Percentiles rank a stretch among this genome's conserved stretches.
These are phyloP conservation scores for Bolboschoenoplectus hybrid DNA, from an alignment of 202 grass and related monocot genomes.

Conservation along the genomic window DNA sequence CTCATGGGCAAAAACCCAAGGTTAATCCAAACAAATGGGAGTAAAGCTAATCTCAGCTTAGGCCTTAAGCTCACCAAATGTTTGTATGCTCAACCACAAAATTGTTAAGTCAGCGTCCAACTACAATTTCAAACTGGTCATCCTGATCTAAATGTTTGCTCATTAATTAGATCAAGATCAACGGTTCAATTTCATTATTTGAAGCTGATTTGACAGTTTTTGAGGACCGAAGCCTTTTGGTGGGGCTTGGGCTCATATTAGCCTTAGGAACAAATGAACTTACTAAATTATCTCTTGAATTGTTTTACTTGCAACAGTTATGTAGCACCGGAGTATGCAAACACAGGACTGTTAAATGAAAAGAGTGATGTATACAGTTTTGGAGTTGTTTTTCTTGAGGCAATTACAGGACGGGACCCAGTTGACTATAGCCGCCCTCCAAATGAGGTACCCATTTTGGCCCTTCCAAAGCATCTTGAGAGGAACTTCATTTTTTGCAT, in stretches of 20 bases:
- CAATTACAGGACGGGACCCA: conserved; percentile 96
- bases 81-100: not conserved
- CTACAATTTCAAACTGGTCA: not conserved
- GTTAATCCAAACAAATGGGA: not conserved
- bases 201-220: not conserved
- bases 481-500: not conserved
- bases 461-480: not conserved
- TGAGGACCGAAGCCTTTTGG: not conserved
- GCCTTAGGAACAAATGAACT: conserved; percentile 11
- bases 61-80: not conserved
- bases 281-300: not conserved
- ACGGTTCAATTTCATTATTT: not conserved
- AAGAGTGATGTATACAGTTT: conserved; percentile 99
- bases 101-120: not conserved
- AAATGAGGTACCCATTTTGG: conserved; percentile 74
- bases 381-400: conserved; percentile 95
- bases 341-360: conserved; percentile 94
- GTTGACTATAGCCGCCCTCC: conserved; percentile 80
- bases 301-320: conserved; percentile 53
- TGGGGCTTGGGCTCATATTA: not conserved
- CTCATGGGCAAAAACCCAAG: not conserved
- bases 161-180: not conserved
- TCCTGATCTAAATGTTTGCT: not conserved
- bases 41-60: not conserved
- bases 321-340: conserved; percentile 98